Evolutionary conservation across 192 early-diverging fungal species (phyloP).

Genomic region (Coemansia sp.): DNA sequence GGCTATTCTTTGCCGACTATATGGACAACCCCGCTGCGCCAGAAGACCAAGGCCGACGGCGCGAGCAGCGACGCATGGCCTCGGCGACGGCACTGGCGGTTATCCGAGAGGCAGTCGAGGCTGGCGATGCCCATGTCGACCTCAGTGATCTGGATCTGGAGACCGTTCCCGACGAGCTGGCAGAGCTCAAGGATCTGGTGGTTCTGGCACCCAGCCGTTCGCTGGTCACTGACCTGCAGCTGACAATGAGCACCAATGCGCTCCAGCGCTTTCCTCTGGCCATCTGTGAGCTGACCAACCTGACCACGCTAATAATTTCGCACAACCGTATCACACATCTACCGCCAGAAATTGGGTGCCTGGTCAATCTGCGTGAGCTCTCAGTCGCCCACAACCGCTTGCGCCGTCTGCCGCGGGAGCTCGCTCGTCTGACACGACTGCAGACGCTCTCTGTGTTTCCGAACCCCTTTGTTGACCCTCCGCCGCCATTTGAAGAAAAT

Average conservation of each 20-base stretch:
- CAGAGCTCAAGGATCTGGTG: conserved; percentile 53
- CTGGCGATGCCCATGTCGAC: conserved; percentile 44
- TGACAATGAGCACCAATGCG: conserved; percentile 37
- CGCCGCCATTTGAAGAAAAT: conserved; percentile 5
- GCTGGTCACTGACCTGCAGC: conserved; percentile 38
- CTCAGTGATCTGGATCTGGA: conserved; percentile 54
- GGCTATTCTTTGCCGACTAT: conserved; percentile 48
- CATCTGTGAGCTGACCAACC: conserved; percentile 48
- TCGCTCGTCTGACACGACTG: conserved; percentile 25
- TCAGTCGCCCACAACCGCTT: conserved; percentile 48
- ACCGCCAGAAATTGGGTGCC: conserved; percentile 51
- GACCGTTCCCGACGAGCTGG: conserved; percentile 47
- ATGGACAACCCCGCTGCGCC: conserved; percentile 18
- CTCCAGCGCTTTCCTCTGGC: conserved; percentile 39
- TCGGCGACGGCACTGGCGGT: conserved; percentile 25
- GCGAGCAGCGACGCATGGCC: conserved; percentile 11
- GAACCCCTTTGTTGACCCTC: conserved; percentile 34
- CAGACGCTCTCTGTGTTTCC: conserved; percentile 37
- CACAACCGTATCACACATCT: conserved; percentile 45
- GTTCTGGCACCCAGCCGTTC: conserved; percentile 40
- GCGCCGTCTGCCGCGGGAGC: conserved; percentile 39
- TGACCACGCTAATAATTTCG: conserved; percentile 51
- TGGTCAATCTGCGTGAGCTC: conserved; percentile 47
- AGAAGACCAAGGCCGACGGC: conserved; percentile 20
- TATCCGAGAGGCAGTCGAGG: conserved; percentile 51